Base-by-base conservation (phyloP, 805 yeast genomes). In the Lipomyces kockii region DNA sequence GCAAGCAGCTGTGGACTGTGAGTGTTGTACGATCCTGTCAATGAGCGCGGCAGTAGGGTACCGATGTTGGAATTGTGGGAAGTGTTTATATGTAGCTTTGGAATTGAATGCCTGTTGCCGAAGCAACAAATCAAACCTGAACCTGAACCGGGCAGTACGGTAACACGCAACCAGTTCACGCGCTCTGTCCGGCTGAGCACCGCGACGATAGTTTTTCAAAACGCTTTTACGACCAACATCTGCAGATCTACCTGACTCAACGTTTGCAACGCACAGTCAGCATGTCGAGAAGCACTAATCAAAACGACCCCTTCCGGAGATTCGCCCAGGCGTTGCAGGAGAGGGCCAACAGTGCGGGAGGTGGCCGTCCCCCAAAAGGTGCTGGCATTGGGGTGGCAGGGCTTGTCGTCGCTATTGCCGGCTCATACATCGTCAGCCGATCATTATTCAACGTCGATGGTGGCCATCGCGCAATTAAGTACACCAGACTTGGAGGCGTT, bases 381-480 rank as follows among this genome's bases (percentile, higher is more conserved):
- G 66, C 63, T 25, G 62, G 49, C 22, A 49, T 39, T 25, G 92
- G 92, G 5, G 73, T 84, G 25, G 90, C 89, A 49, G 90, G 91
- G 2, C 72, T 89, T 25, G 65, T 88, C 1, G 71, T 86, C 5
- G 76, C 88, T 3, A 89, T 88, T 63, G 88, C 86, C 62, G 88
- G 86, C 66, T 85, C 86, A 2, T 61, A 85, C 55, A 76, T 84
- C 32, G 70, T 85, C 51, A 86, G 87, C 73, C 80, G 86, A 53
- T 82, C 92, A 0, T 80, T 89, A 46, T 89, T 88, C 80, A 89
- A 89, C 77, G 99, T 95, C 68, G 98, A 95, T 80, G 99, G 99
- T 87, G 99, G 99, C 80, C 98, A 94, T 79, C 85, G 99, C 77
- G 99, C 98, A 20, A 93, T 95, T 76, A 85, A 95, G 51, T 95